phyloP scores from a whole-genome alignment of 176 grass and related monocot genomes.

The Oryza nivara region DNA sequence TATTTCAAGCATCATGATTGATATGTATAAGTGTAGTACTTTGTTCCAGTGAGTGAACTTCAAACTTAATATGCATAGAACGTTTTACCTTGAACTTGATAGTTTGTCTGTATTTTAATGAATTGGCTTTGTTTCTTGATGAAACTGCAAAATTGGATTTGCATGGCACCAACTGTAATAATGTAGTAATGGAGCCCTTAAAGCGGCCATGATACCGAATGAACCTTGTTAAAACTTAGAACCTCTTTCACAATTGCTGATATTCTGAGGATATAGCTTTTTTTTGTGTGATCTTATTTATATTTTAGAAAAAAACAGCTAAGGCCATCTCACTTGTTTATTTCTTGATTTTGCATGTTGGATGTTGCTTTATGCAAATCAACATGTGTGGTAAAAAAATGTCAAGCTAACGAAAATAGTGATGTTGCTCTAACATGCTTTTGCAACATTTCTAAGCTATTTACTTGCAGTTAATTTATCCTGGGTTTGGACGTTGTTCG shows the following conservation, averaged over 20 bases:
- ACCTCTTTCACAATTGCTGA: not conserved
- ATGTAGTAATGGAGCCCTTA: not conserved
- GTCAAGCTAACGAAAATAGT: not conserved
- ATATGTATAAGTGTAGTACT: conserved; percentile 15
- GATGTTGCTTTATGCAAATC: not conserved
- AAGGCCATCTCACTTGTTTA: not conserved
- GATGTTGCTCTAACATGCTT: not conserved
- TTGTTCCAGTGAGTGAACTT: not conserved
- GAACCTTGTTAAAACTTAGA: not conserved
- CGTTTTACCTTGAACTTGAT: not conserved
- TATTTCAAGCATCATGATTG: conserved; percentile 29
- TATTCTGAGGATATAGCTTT: not conserved
- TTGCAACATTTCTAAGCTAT: not conserved
- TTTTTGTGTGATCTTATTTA: not conserved
- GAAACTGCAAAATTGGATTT: not conserved
- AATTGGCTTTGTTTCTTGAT: not conserved
- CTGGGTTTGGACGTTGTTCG: not conserved
- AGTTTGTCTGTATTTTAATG: conserved; percentile 9
- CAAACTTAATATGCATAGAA: conserved; percentile 5
- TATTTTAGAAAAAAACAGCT: not conserved
- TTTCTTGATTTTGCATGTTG: not conserved
- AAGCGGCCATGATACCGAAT: not conserved
- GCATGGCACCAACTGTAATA: not conserved
- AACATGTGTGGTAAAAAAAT: not conserved
- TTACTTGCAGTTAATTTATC: not conserved